Percentiles rank a stretch among this genome's conserved stretches.
These are phyloP conservation scores for Atkinsonella texensis DNA, from an alignment of 2,329 filamentous ascomycete genomes.

Conservation along the genomic window DNA sequence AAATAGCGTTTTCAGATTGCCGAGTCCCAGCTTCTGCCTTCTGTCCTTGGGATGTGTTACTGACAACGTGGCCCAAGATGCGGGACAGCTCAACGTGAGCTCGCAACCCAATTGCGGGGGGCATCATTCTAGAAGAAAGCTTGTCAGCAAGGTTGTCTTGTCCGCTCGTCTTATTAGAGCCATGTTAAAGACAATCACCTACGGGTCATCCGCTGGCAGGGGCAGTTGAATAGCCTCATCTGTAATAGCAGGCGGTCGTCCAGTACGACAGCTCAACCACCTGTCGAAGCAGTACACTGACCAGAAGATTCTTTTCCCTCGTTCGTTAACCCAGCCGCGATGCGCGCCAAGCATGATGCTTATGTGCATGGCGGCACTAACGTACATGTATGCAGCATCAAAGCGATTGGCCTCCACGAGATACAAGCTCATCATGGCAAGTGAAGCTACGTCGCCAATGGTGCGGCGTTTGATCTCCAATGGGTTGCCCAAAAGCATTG, in stretches of 20 bases:
- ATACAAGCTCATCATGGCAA: conserved; percentile 37
- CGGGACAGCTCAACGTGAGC: conserved; percentile 34
- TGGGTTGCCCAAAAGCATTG: conserved; percentile 32
- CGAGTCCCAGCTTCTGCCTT: conserved; percentile 14
- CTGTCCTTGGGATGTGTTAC: conserved; percentile 30
- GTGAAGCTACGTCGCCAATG: conserved; percentile 30
- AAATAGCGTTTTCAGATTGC: conserved; percentile 27
- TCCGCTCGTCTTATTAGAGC: background rate
- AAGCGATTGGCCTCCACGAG: conserved; percentile 36
- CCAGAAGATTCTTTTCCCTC: conserved; percentile 36
- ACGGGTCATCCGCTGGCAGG: conserved; percentile 28
- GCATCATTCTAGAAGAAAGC: conserved; percentile 23
- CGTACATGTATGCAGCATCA: conserved; percentile 35
- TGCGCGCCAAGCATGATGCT: conserved; percentile 37
- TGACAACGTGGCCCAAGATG: conserved; percentile 36
- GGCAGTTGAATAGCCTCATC: conserved; percentile 35
- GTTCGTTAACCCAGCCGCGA: conserved; percentile 30
- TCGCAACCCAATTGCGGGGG: conserved; percentile 29
- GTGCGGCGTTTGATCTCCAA: conserved; percentile 29
- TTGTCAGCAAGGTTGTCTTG: background rate
- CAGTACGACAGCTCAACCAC: conserved; percentile 36
- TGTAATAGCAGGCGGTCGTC: conserved; percentile 32
- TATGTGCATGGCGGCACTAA: conserved; percentile 35
- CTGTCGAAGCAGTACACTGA: conserved; percentile 39
- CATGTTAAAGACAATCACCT: conserved; percentile 13